phyloP scores from a whole-genome alignment of 1,284 basidiomycete species.

The Ceratobasidium sp. region DNA sequence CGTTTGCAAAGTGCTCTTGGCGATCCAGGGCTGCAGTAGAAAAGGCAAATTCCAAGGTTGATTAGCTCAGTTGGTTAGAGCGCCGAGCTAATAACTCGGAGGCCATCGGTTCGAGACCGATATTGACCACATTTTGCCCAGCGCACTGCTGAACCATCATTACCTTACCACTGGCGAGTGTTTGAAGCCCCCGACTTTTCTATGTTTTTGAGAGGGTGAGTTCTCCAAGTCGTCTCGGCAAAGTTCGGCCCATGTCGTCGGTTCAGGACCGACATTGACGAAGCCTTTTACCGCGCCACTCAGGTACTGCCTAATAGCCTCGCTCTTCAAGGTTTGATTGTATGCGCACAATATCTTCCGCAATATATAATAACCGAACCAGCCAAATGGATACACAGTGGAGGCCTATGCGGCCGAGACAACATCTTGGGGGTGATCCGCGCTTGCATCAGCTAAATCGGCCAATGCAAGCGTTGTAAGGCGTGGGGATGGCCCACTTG shows the following conservation, averaged over 20 bases:
- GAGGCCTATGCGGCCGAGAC: constrained; percentile 20
- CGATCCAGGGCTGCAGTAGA: too few species aligned
- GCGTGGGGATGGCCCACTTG: constrained; percentile 30
- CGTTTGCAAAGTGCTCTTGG: not conserved
- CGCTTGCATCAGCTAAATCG: constrained; percentile 36
- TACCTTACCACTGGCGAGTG: too few species aligned
- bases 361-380: not conserved
- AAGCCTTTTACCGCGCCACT: not conserved
- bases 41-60: not conserved
- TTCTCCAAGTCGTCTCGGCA: too few species aligned
- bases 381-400: not conserved
- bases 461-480: constrained; percentile 28
- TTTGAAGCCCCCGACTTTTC: too few species aligned
- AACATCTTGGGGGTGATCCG: constrained; percentile 15
- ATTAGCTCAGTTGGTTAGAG: constrained; percentile 30
- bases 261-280: constrained; percentile 17
- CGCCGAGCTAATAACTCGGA: constrained; percentile 11
- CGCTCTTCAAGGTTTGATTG: too few species aligned
- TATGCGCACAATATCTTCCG: not conserved
- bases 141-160: too few species aligned
- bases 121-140: constrained; percentile 58
- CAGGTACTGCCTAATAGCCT: not conserved
- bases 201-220: too few species aligned
- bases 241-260: too few species aligned
- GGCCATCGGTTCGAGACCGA: not conserved